Evolutionary conservation across 2,329 filamentous ascomycete species (phyloP).

Genomic region (Juglanconis juglandina): DNA sequence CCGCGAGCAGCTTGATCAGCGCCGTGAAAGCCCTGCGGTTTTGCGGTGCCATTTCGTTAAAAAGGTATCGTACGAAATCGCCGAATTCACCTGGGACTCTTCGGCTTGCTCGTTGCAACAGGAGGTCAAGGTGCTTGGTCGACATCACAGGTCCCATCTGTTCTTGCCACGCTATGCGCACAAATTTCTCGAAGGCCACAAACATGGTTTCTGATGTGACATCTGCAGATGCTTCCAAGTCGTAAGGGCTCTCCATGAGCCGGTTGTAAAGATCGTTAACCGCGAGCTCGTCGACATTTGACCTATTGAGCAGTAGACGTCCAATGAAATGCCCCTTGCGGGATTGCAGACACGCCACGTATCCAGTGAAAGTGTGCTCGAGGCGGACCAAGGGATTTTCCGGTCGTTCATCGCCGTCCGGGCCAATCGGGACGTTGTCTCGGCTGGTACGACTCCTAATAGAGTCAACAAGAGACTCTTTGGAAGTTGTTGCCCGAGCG

Average conservation of each 20-base stretch:
- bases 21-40: constrained; percentile 76
- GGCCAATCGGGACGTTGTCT: constrained; percentile 38
- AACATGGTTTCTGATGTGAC: constrained; percentile 81
- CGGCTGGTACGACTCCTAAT: constrained; percentile 47
- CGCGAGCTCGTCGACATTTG: constrained; percentile 68
- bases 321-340: constrained; percentile 85
- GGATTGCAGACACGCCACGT: constrained; percentile 76
- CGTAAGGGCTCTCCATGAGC: constrained; percentile 77
- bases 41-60: constrained; percentile 65
- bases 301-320: constrained; percentile 67
- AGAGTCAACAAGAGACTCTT: constrained; percentile 52
- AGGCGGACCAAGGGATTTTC: constrained; percentile 68
- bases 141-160: constrained; percentile 84
- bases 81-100: constrained; percentile 70
- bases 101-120: constrained; percentile 68
- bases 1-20: constrained; percentile 79
- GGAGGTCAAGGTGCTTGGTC: constrained; percentile 63
- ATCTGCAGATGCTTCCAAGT: constrained; percentile 71
- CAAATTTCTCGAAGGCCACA: constrained; percentile 88
- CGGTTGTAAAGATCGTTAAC: constrained; percentile 91
- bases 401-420: constrained; percentile 48
- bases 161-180: constrained; percentile 82
- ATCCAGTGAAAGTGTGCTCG: constrained; percentile 82
- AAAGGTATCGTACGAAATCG: constrained; percentile 63
- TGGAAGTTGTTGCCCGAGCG: constrained; percentile 23